Conservation (phyloP, 495 filamentous ascomycete genomes). For the Neurospora discreta region DNA sequence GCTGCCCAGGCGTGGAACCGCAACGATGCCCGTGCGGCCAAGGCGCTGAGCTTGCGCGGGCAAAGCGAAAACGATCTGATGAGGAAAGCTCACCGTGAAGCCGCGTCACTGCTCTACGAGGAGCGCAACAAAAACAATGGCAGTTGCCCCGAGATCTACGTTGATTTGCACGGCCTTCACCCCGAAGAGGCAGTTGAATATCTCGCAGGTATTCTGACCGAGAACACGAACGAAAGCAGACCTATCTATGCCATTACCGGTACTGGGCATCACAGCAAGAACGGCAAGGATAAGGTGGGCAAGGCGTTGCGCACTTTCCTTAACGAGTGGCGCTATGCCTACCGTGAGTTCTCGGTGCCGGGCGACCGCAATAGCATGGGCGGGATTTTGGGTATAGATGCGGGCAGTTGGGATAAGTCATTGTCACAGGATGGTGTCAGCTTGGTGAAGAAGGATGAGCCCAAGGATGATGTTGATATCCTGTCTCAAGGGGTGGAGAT, state of each 20-base stretch:
- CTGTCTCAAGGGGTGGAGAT: conserved; percentile 49
- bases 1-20: conserved; percentile 99
- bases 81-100: conserved; percentile 93
- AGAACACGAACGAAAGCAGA: conserved; percentile 60
- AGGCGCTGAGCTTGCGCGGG: conserved; percentile 84
- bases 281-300: conserved; percentile 96
- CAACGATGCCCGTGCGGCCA: conserved; percentile 91
- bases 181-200: conserved; percentile 96
- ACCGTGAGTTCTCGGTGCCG: conserved; percentile 89
- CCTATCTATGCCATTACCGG: conserved; percentile 93
- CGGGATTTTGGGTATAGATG: conserved; percentile 89
- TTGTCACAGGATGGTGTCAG: conserved; percentile 35
- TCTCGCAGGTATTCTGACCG: conserved; percentile 72
- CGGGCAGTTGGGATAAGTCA: conserved; percentile 74
- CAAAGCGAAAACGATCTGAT: conserved; percentile 95
- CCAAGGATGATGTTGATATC: conserved; percentile 46
- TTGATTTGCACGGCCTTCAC: conserved; percentile 92
- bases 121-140: conserved; percentile 72
- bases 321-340: conserved; percentile 92
- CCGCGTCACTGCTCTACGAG: conserved; percentile 84
- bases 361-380: conserved; percentile 85
- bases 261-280: conserved; percentile 95
- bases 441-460: conserved; percentile 38
- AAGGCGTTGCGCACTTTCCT: conserved; percentile 86
- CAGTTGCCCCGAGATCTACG: conserved; percentile 63